These are phyloP conservation scores for Tolypocladium cylindrosporum DNA, from an alignment of 2,329 filamentous ascomycete genomes.

Conservation along the genomic window DNA sequence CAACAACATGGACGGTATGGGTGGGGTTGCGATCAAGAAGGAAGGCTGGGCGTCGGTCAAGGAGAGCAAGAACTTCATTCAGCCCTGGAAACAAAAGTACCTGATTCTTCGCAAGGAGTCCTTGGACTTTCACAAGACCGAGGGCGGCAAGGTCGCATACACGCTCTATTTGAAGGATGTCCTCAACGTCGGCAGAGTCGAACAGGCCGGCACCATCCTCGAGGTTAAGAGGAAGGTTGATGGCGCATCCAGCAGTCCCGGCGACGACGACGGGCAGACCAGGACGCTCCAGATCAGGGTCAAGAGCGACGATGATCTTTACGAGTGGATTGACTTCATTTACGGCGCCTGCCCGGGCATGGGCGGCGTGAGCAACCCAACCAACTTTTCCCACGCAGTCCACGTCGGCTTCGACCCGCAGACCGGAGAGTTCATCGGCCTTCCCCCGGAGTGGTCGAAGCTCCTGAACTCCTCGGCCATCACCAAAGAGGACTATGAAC, in stretches of 20 bases:
- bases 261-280: conserved; percentile 69
- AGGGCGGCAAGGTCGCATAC: conserved; percentile 79
- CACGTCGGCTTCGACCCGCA: conserved; percentile 96
- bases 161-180: conserved; percentile 81
- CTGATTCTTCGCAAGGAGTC: conserved; percentile 86
- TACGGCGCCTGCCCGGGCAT: conserved; percentile 95
- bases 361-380: conserved; percentile 96
- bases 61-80: conserved; percentile 80
- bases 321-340: conserved; percentile 98
- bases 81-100: conserved; percentile 82
- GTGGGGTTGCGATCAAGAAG: conserved; percentile 65
- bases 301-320: conserved; percentile 91
- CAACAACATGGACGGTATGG: conserved; percentile 51
- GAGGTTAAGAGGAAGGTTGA: conserved; percentile 76
- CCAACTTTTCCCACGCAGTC: conserved; percentile 93
- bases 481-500: conserved; percentile 96
- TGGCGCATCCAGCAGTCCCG: conserved; percentile 58
- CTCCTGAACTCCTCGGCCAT: conserved; percentile 92
- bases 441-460: conserved; percentile 96
- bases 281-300: conserved; percentile 87
- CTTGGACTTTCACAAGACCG: conserved; percentile 88
- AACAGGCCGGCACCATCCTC: conserved; percentile 84
- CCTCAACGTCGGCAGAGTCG: conserved; percentile 80
- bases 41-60: conserved; percentile 80
- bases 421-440: conserved; percentile 86